Evolutionary conservation across 495 filamentous ascomycete species (phyloP), one percentile per base, ranked within the genome.

Genomic region (Penicillium alfredii): DNA sequence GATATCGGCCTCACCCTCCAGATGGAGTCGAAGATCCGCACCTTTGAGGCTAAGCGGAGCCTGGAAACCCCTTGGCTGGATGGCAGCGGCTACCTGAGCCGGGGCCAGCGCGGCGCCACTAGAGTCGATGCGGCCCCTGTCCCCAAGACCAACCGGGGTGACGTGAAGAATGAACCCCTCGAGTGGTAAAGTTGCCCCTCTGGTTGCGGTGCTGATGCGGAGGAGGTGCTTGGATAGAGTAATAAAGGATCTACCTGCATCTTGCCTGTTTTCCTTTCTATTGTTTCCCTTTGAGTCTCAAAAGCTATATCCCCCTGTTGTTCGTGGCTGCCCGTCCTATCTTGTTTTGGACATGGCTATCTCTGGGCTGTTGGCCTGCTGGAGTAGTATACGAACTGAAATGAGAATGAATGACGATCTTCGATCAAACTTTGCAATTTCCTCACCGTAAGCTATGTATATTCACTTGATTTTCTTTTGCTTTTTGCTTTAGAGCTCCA

Each of bases 1-100:
- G 92, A 98, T 48, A 97, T 98, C 45, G 92, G 88, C 32, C 65
- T 97, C 23, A 97, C 92, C 12, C 82, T 96, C 63, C 84, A 94
- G 64, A 76, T 88, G 62, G 88, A 88, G 48, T 80, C 83, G 33
- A 88, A 93, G 73, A 97, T 98, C 55, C 69, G 70, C 35, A 68
- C 72, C 36, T 95, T 92, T 55, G 92, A 98, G 73, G 60, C 69
- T 48, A 77, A 78, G 66, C 74, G 88, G 46, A 80, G 80, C 19
- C 61, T 70, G 21, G 77, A 85, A 37, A 94, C 87, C 22, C 89
- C 92, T 11, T 98, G 92, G 92, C 63, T 98, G 53, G 88, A 96
- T 57, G 92, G 92, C 14, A 78, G 67, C 34, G 88, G 75, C 7
- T 98, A 94, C 63, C 72, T 98, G 29, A 80, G 78, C 56, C 71